A percentile compares a stretch with the other conserved stretches of the same genome.
Conservation (phyloP, 2,329 filamentous ascomycete species). For the Claviceps arundinis region DNA sequence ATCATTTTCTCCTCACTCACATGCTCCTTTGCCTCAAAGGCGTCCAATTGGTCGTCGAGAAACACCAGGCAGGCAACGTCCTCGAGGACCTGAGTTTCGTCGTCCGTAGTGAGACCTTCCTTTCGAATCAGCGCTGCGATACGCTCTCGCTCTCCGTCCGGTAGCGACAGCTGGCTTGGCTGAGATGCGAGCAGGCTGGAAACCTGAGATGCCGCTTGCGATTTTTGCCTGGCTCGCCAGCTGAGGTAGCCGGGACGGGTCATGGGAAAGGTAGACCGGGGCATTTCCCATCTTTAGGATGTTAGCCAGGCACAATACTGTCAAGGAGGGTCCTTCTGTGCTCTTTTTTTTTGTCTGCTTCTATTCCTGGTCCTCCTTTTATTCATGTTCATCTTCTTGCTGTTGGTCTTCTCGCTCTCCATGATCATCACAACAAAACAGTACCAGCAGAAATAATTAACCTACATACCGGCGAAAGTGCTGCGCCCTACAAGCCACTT, state of each 20-base stretch:
- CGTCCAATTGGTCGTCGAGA: slow-evolving; percentile 73
- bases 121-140: slow-evolving; percentile 67
- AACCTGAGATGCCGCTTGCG: slow-evolving; percentile 42
- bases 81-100: slow-evolving; percentile 63
- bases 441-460: neutral
- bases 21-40: slow-evolving; percentile 54
- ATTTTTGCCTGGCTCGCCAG: slow-evolving; percentile 65
- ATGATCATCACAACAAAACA: neutral
- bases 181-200: slow-evolving; percentile 38
- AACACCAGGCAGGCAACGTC: slow-evolving; percentile 83
- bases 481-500: slow-evolving; percentile 69
- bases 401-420: no score
- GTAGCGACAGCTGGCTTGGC: slow-evolving; percentile 23
- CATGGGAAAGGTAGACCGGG: slow-evolving; percentile 58
- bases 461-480: slow-evolving; percentile 53
- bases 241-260: slow-evolving; percentile 63
- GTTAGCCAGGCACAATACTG: neutral
- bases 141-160: slow-evolving; percentile 39
- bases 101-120: slow-evolving; percentile 48
- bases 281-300: slow-evolving; percentile 56
- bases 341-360: no score
- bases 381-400: no score
- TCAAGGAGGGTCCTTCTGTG: no score
- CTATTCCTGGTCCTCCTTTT: no score
- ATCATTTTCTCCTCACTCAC: slow-evolving; percentile 67